Conservation (phyloP, 768 basidiomycete species). For the Rhodotorula toruloides region DNA sequence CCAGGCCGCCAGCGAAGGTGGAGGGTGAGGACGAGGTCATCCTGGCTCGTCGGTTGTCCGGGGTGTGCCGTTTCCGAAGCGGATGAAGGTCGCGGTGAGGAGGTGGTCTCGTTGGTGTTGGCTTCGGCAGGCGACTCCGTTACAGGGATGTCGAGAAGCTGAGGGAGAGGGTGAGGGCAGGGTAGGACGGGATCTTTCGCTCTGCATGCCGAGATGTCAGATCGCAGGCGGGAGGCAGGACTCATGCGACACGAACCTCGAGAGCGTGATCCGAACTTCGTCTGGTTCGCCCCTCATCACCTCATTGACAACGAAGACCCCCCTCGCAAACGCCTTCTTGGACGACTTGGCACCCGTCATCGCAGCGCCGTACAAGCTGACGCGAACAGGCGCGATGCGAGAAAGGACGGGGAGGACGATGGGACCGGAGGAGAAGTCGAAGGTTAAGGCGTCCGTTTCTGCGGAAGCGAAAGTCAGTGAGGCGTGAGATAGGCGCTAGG, state of each 20-base stretch:
- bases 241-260: background rate
- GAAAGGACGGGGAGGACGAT: conserved; percentile 6
- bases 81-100: no score
- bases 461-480: background rate
- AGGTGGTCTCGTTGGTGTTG: no score
- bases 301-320: background rate
- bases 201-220: background rate
- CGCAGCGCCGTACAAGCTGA: background rate
- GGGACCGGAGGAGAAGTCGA: background rate
- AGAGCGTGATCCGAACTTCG: background rate
- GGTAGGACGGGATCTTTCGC: background rate
- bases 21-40: background rate
- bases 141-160: no score
- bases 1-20: conserved; percentile 6
- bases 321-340: background rate
- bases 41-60: background rate
- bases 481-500: background rate
- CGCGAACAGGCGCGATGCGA: background rate
- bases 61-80: no score
- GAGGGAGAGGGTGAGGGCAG: no score
- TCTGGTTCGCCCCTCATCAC: background rate
- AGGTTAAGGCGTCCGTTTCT: background rate
- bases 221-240: no score
- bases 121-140: no score
- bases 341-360: background rate